Base-by-base conservation (phyloP, 371 early-diverging fungal species). In the Mucor lusitanicus region DNA sequence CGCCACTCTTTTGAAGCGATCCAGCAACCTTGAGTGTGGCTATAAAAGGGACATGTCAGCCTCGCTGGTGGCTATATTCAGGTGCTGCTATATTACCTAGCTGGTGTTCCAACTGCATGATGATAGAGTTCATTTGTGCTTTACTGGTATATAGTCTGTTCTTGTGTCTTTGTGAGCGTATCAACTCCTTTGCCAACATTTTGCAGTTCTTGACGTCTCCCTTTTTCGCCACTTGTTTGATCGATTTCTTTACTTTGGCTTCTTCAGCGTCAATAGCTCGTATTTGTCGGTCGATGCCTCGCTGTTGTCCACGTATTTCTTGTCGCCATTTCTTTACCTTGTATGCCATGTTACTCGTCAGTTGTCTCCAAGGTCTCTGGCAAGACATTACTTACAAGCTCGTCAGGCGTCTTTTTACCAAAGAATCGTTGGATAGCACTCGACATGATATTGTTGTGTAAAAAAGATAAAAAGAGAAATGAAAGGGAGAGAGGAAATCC, bases 101-200 rank as follows among this genome's bases (percentile, higher is more conserved):
- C 77, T 95, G 96, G 69, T 93, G 92, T 70, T 95, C 91, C 55
- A 98, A 79, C 73, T 95, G 94, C 94, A 97, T 91, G 32, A 85
- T 75, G 57, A 98, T 87, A 13, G 94, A 93, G 75, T 94, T 95
- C 70, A 98, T 84, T 73, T 97, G 97, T 0, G 97, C 98, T 70
- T 96, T 96, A 70, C 90, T 91, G 25, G 93, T 94, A 68, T 90
- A 85, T 39, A 98, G 64, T 37, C 97, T 84, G 60, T 92, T 87
- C 71, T 90, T 92, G 27, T 95, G 94, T 65, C 87, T 89, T 56
- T 90, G 81, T 56, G 92, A 89, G 7, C 91, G 85, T 30, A 95
- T 90, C 40, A 98, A 78, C 73, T 95, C 96, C 71, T 90, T 93
- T 19, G 97, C 97, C 28, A 96, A 79, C 48, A 85, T 83, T 66